phyloP scores from a whole-genome alignment of 78 protist genomes.

The Blattamonas nauphoetae region DNA sequence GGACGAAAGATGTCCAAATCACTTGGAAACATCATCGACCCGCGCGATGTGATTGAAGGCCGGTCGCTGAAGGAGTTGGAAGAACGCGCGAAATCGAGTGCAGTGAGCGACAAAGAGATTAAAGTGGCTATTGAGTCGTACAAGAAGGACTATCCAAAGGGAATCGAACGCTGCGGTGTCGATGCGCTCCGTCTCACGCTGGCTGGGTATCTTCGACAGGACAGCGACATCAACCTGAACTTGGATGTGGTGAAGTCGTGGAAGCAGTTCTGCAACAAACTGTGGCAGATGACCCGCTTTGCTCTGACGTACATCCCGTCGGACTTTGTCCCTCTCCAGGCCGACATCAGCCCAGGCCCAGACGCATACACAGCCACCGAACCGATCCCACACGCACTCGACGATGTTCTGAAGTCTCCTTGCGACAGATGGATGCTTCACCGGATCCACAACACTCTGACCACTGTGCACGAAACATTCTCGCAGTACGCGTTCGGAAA shows the following conservation, averaged over 20 bases:
- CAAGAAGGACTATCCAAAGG: slow-evolving; percentile 77
- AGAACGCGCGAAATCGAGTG: background rate
- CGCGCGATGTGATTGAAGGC: slow-evolving; percentile 85
- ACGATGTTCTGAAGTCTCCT: background rate
- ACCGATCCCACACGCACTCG: background rate
- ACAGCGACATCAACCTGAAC: slow-evolving; percentile 75
- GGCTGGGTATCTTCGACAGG: slow-evolving; percentile 57
- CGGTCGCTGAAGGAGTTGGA: slow-evolving; percentile 49
- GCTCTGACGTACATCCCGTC: slow-evolving; percentile 19
- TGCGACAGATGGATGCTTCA: slow-evolving; percentile 79
- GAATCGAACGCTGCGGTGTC: slow-evolving; percentile 93
- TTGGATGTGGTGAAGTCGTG: slow-evolving; percentile 65
- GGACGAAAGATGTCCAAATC: slow-evolving; percentile 89
- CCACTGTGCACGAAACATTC: slow-evolving; percentile 28
- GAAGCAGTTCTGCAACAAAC: slow-evolving; percentile 91
- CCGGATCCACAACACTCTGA: slow-evolving; percentile 46
- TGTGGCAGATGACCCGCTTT: slow-evolving; percentile 78
- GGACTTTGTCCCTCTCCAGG: background rate
- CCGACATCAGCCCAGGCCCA: background rate
- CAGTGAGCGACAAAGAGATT: background rate
- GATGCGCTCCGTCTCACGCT: slow-evolving; percentile 95
- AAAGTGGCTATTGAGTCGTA: slow-evolving; percentile 41
- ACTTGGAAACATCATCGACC: slow-evolving; percentile 94
- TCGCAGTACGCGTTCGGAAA: slow-evolving; percentile 40
- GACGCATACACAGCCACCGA: background rate